phyloP scores from a whole-genome alignment of 2,329 filamentous ascomycete genomes.

The Onygenales sp. region DNA sequence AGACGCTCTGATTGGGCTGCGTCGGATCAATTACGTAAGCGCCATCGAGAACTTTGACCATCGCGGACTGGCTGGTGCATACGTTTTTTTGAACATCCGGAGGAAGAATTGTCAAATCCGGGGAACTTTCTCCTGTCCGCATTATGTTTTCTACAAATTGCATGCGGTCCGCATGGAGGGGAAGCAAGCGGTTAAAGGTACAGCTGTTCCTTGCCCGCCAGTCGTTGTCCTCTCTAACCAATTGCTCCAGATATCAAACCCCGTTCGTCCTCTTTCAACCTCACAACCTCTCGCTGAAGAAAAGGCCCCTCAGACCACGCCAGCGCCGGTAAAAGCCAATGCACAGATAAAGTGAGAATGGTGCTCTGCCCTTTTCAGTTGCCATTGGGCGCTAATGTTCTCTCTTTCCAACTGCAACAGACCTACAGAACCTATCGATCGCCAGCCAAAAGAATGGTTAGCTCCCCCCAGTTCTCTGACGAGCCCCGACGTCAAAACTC shows the following conservation, averaged over 20 bases:
- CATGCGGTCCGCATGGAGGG: conserved; percentile 16
- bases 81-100: neutral
- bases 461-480: neutral
- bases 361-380: too few species aligned
- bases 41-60: too few species aligned
- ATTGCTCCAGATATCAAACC: neutral
- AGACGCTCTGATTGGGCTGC: too few species aligned
- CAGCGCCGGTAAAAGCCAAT: neutral
- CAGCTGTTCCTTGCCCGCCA: conserved; percentile 11
- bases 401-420: neutral
- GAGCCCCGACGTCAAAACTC: neutral
- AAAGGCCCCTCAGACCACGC: neutral
- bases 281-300: neutral
- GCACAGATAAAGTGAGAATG: neutral
- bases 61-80: neutral
- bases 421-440: neutral
- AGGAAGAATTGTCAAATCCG: neutral
- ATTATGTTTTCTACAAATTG: conserved; percentile 17
- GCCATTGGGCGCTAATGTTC: neutral
- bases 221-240: neutral
- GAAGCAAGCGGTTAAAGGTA: conserved; percentile 16
- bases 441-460: conserved; percentile 21
- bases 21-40: too few species aligned
- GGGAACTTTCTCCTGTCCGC: neutral
- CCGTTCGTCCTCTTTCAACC: neutral